Conservation (phyloP, 2,329 filamentous ascomycete genomes). For the Septoria petroselini region DNA sequence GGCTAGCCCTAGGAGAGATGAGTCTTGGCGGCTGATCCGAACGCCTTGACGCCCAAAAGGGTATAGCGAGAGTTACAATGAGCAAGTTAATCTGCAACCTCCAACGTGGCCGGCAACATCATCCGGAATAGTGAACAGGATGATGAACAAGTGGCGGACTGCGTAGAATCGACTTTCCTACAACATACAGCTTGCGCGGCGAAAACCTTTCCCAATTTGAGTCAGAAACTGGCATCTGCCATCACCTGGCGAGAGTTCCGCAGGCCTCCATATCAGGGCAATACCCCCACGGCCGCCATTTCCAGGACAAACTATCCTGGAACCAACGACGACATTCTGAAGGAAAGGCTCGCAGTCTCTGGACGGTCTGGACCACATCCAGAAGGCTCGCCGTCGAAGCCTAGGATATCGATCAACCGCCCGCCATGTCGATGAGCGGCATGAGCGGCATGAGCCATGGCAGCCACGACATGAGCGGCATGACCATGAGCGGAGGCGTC, state of each 20-base stretch:
- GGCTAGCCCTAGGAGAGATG: background rate
- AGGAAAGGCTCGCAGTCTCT: no score
- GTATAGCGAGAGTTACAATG: background rate
- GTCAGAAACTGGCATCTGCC: background rate
- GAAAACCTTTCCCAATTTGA: background rate
- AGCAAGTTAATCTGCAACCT: slow-evolving; percentile 3
- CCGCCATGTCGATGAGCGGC: slow-evolving; percentile 15
- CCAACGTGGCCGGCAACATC: no score
- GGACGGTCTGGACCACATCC: background rate
- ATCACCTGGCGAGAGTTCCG: background rate
- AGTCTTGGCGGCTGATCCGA: slow-evolving; percentile 3
- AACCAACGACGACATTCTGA: no score
- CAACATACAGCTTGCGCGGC: background rate
- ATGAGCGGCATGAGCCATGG: slow-evolving; percentile 24
- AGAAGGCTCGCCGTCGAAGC: background rate
- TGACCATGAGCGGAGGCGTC: slow-evolving; percentile 33
- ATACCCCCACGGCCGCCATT: background rate
- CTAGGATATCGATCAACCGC: background rate
- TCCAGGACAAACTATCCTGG: background rate
- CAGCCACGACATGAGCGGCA: slow-evolving; percentile 29
- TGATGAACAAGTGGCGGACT: background rate
- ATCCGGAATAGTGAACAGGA: background rate
- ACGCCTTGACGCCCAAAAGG: background rate
- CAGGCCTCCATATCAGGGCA: background rate
- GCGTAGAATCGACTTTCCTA: background rate